Percentiles rank a stretch among this genome's conserved stretches.
Conservation (phyloP, 305 asterid genomes). For the Salvia sclarea region DNA sequence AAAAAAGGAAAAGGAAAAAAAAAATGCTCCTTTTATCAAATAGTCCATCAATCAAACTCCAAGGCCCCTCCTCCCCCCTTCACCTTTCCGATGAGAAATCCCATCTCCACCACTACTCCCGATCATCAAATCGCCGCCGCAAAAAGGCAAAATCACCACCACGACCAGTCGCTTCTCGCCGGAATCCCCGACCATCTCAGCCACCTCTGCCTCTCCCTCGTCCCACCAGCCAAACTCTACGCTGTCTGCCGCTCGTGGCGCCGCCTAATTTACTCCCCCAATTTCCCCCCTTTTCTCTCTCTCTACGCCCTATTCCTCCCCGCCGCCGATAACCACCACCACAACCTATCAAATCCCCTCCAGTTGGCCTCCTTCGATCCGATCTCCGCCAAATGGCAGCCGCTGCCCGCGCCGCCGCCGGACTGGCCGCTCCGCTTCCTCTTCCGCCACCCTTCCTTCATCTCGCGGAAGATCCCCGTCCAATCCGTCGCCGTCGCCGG, state of each 20-base stretch:
- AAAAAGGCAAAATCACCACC: slow-evolving; percentile 35
- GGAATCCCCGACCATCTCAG: slow-evolving; percentile 82
- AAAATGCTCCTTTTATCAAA: not conserved
- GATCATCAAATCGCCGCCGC: slow-evolving; percentile 33
- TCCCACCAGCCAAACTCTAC: slow-evolving; percentile 55
- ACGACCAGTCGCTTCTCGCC: slow-evolving; percentile 45
- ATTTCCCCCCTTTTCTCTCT: slow-evolving; percentile 68
- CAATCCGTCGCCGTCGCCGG: slow-evolving; percentile 64
- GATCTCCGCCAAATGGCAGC: slow-evolving; percentile 53
- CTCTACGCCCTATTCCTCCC: slow-evolving; percentile 55
- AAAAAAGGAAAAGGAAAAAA: not conserved
- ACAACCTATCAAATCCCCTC: slow-evolving; percentile 28
- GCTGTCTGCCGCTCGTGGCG: slow-evolving; percentile 82
- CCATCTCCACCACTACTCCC: slow-evolving; percentile 30
- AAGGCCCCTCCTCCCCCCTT: not conserved
- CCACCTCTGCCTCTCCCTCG: slow-evolving; percentile 60
- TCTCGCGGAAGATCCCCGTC: slow-evolving; percentile 70
- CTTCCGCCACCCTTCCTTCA: slow-evolving; percentile 74
- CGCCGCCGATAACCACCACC: slow-evolving; percentile 30
- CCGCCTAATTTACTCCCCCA: slow-evolving; percentile 65
- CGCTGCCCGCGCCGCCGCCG: slow-evolving; percentile 59
- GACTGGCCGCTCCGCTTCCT: slow-evolving; percentile 55
- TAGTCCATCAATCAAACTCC: not conserved
- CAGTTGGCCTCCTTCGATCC: slow-evolving; percentile 62
- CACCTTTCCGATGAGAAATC: slow-evolving; percentile 44